Evolutionary conservation across 1,139 yeast genomes (phyloP).

Genomic region (Debaryomyces robertsiae): DNA sequence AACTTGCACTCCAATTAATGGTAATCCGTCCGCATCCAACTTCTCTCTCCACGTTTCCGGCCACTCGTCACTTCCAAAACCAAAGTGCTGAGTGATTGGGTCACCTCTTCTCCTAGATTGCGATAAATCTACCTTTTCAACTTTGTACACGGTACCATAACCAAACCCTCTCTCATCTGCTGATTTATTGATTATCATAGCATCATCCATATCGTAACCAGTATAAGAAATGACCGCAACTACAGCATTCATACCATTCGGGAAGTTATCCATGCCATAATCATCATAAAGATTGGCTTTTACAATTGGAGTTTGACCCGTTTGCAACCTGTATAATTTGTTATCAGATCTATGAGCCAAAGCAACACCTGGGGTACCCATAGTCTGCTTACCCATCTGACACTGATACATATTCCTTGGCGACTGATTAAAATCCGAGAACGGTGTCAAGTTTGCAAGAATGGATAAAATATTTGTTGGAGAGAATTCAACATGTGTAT

Average conservation of each 20-base stretch:
- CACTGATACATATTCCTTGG: slow-evolving; percentile 99
- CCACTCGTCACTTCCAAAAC: slow-evolving; percentile 92
- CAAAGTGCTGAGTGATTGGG: slow-evolving; percentile 92
- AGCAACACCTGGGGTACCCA: slow-evolving; percentile 99
- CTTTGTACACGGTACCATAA: slow-evolving; percentile 94
- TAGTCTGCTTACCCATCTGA: slow-evolving; percentile 99
- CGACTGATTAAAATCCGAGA: slow-evolving; percentile 97
- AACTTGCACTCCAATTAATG: slow-evolving; percentile 82
- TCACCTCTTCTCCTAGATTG: slow-evolving; percentile 86
- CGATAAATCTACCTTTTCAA: slow-evolving; percentile 83
- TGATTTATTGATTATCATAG: slow-evolving; percentile 95
- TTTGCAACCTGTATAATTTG: slow-evolving; percentile 86
- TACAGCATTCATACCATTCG: slow-evolving; percentile 97
- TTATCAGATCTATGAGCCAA: slow-evolving; percentile 91
- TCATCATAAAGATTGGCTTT: slow-evolving; percentile 92
- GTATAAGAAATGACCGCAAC: slow-evolving; percentile 99
- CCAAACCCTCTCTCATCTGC: slow-evolving; percentile 99
- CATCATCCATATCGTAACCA: slow-evolving; percentile 99
- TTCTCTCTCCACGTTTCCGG: slow-evolving; percentile 88
- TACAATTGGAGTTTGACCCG: slow-evolving; percentile 97
- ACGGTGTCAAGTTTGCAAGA: slow-evolving; percentile 94
- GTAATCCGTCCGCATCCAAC: slow-evolving; percentile 91
- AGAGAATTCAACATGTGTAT: slow-evolving; percentile 89
- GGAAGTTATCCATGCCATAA: slow-evolving; percentile 97
- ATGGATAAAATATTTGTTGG: slow-evolving; percentile 95